phyloP scores from a whole-genome alignment of 192 early-diverging fungal genomes.

The Rhizophagus clarus region DNA sequence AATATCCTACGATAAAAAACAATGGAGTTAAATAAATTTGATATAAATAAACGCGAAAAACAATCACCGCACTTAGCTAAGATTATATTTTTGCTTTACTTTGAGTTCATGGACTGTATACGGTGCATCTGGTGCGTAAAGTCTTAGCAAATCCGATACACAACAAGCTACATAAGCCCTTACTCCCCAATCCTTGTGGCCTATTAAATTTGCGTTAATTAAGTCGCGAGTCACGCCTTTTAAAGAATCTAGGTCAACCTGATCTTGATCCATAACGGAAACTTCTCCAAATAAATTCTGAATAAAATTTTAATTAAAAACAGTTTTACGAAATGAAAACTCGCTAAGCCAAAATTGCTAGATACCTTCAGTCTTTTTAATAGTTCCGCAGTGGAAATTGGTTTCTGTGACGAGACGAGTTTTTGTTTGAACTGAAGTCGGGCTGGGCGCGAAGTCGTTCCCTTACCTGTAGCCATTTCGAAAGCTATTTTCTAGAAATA shows the following conservation, averaged over 20 bases:
- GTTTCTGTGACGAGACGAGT: constrained; percentile 47
- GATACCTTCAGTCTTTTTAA: constrained; percentile 56
- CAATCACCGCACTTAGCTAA: neutral
- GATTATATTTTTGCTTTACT: constrained; percentile 39
- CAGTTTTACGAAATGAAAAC: neutral
- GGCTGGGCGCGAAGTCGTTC: neutral
- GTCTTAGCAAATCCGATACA: constrained; percentile 86
- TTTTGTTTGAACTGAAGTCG: constrained; percentile 45
- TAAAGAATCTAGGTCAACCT: constrained; percentile 69
- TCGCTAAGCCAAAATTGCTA: neutral
- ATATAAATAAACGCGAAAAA: neutral
- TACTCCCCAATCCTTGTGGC: constrained; percentile 83
- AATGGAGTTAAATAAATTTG: neutral
- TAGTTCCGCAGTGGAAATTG: constrained; percentile 52
- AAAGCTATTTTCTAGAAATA: neutral
- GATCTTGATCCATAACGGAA: constrained; percentile 72
- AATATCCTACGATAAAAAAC: constrained; percentile 50
- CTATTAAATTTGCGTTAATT: constrained; percentile 61
- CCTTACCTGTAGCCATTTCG: constrained; percentile 16
- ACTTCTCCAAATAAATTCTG: constrained; percentile 80
- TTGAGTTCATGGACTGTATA: constrained; percentile 77
- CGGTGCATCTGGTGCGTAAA: constrained; percentile 94
- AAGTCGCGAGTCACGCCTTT: constrained; percentile 67
- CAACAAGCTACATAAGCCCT: constrained; percentile 78
- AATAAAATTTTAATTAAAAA: neutral